These are phyloP conservation scores for Paecilomyces sp. DNA, from an alignment of 2,329 filamentous ascomycete species.

Conservation along the genomic window DNA sequence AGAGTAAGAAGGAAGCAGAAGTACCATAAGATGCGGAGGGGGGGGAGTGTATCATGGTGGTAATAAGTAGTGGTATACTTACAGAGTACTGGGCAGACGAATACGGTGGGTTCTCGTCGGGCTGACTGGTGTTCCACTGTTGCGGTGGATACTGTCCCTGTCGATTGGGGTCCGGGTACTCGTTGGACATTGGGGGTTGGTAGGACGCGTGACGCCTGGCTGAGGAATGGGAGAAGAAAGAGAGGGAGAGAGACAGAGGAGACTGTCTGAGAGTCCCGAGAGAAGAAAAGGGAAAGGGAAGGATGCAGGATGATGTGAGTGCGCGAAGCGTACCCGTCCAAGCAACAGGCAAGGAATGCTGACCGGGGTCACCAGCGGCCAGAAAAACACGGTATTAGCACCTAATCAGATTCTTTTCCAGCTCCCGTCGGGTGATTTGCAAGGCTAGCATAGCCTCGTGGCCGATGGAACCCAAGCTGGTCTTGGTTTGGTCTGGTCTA, in stretches of 20 bases:
- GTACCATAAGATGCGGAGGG: slow-evolving; percentile 5
- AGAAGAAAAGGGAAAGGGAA: slow-evolving; percentile 11
- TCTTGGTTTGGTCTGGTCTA: neutral
- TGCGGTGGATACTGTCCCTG: slow-evolving; percentile 40
- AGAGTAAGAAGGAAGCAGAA: slow-evolving; percentile 3
- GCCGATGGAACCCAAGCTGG: slow-evolving; percentile 5
- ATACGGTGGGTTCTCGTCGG: slow-evolving; percentile 32
- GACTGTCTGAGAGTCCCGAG: too few species aligned
- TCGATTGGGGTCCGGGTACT: slow-evolving; percentile 34
- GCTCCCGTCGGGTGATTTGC: slow-evolving; percentile 24
- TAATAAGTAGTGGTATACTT: slow-evolving; percentile 18
- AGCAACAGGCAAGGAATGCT: slow-evolving; percentile 6
- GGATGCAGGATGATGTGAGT: slow-evolving; percentile 23
- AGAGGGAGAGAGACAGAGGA: too few species aligned
- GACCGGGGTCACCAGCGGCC: slow-evolving; percentile 1
- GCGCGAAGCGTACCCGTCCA: slow-evolving; percentile 1
- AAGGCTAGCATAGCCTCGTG: slow-evolving; percentile 26
- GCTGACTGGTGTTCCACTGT: slow-evolving; percentile 33
- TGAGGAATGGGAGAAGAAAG: slow-evolving; percentile 8
- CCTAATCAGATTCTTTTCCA: slow-evolving; percentile 18
- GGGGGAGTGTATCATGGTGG: neutral
- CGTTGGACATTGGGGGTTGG: slow-evolving; percentile 32
- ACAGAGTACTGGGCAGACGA: slow-evolving; percentile 29
- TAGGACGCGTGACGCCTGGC: slow-evolving; percentile 6
- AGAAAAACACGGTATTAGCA: slow-evolving; percentile 10